Evolutionary conservation across 495 filamentous ascomycete genomes (phyloP).

Genomic region (Talaromyces adpressus): DNA sequence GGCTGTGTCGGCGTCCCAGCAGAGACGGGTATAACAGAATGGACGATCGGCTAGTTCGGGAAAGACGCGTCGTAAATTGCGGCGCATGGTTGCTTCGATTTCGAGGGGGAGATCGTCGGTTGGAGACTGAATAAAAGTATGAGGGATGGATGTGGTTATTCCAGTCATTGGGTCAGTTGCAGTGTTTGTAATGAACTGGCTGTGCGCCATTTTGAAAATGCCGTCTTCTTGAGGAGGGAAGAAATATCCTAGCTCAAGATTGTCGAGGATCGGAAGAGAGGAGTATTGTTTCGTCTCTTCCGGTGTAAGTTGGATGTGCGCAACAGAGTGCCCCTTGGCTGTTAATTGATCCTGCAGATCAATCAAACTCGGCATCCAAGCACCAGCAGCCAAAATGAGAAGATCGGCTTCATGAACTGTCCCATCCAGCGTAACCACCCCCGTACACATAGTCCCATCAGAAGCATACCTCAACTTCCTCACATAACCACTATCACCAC

Average conservation of each 20-base stretch:
- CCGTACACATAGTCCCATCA: conserved; percentile 16
- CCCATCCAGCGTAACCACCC: conserved; percentile 24
- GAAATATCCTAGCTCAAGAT: conserved; percentile 2
- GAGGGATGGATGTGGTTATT: conserved; percentile 15
- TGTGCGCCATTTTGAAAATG: conserved; percentile 2
- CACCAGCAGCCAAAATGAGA: conserved; percentile 26
- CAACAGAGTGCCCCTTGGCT: conserved; percentile 20
- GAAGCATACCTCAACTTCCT: conserved; percentile 12
- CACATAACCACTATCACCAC: conserved; percentile 18
- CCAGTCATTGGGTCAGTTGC: conserved; percentile 4
- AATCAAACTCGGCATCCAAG: conserved; percentile 28
- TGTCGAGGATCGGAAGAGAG: conserved; percentile 1
- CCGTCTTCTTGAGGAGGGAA: conserved; percentile 6
- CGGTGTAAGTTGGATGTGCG: conserved; percentile 20
- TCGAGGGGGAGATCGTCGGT: conserved; percentile 11
- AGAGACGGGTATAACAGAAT: conserved; percentile 34
- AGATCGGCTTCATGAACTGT: conserved; percentile 23
- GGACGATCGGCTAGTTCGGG: conserved; percentile 17
- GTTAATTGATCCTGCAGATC: conserved; percentile 25
- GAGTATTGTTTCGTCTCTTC: conserved; percentile 16
- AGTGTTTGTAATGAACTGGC: conserved; percentile 5
- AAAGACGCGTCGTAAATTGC: conserved; percentile 11
- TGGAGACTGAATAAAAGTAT: conserved; percentile 10
- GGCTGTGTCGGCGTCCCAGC: conserved; percentile 48
- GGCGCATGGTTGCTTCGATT: conserved; percentile 17